Percentiles rank a stretch among this genome's conserved stretches.
Evolutionary conservation across 2,329 filamentous ascomycete genomes (phyloP).

Genomic region (Trichoderma polysporum): DNA sequence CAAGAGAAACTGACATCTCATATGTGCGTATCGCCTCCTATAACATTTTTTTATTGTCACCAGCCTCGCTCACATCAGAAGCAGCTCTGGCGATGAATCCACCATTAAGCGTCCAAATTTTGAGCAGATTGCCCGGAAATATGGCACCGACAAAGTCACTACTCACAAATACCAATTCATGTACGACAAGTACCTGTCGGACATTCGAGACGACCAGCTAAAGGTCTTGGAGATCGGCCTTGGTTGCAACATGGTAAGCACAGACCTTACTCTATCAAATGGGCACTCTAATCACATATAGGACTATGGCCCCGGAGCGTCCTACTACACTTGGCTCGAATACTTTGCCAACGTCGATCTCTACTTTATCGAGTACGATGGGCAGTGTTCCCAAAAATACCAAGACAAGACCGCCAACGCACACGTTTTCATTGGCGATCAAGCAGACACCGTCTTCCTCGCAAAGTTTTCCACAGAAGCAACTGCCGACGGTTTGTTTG

Average conservation of each 20-base stretch:
- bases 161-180: conserved; percentile 40
- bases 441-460: conserved; percentile 39
- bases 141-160: conserved; percentile 43
- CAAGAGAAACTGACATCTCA: conserved; percentile 13
- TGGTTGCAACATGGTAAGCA: conserved; percentile 39
- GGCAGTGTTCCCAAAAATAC: conserved; percentile 37
- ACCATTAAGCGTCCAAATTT: conserved; percentile 13
- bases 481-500: conserved; percentile 35
- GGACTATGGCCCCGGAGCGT: conserved; percentile 39
- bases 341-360: conserved; percentile 41
- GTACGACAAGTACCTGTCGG: conserved; percentile 41
- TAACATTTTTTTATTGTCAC: not conserved
- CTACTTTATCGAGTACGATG: conserved; percentile 44
- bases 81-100: not conserved
- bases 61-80: not conserved
- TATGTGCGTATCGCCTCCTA: conserved; percentile 5
- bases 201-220: conserved; percentile 33
- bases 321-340: conserved; percentile 43
- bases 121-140: conserved; percentile 33
- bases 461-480: conserved; percentile 34
- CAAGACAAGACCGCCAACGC: conserved; percentile 35
- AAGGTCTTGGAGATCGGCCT: conserved; percentile 45
- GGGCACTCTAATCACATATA: not conserved
- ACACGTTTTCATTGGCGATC: conserved; percentile 42
- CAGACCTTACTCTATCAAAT: not conserved